phyloP scores from a whole-genome alignment of 768 basidiomycete species.

The Neoboletus magnificus region DNA sequence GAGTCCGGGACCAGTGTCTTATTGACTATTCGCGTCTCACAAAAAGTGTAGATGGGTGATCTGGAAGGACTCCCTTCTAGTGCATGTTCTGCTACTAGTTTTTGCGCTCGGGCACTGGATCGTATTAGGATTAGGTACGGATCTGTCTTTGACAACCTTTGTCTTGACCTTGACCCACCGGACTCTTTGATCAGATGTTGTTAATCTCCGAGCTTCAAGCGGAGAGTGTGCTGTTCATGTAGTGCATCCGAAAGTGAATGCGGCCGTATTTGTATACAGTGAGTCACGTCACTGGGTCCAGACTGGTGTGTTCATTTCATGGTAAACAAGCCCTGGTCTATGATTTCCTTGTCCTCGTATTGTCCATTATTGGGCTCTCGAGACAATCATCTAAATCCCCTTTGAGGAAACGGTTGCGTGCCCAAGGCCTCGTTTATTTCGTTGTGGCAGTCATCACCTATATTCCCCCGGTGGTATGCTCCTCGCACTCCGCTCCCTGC shows the following conservation, averaged over 20 bases:
- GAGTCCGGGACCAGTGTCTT: not conserved
- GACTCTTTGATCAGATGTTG: slow-evolving; percentile 13
- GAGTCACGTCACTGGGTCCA: not conserved
- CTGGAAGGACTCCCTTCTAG: slow-evolving; percentile 18
- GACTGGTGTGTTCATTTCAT: not conserved
- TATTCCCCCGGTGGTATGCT: slow-evolving; percentile 11
- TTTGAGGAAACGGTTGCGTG: slow-evolving; percentile 13
- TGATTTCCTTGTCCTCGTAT: slow-evolving; percentile 19
- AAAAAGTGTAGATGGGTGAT: slow-evolving; percentile 24
- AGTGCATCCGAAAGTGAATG: not conserved
- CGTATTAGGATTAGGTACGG: slow-evolving; percentile 14
- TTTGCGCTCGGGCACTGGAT: slow-evolving; percentile 23
- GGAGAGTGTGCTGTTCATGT: not conserved
- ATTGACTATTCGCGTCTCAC: not conserved
- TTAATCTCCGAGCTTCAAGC: not conserved
- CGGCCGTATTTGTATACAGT: slow-evolving; percentile 20
- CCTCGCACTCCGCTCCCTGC: too few relatives aligned
- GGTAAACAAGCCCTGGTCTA: slow-evolving; percentile 18
- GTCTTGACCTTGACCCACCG: not conserved
- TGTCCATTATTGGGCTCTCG: slow-evolving; percentile 18
- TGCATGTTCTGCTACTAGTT: slow-evolving; percentile 14
- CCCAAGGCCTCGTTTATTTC: slow-evolving; percentile 24
- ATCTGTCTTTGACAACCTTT: not conserved
- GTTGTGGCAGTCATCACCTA: slow-evolving; percentile 14
- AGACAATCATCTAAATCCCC: slow-evolving; percentile 11